Evolutionary conservation across 371 early-diverging fungal species (phyloP), one percentile per base, ranked within the genome.

Genomic region (Syncephalastrum contaminatum): DNA sequence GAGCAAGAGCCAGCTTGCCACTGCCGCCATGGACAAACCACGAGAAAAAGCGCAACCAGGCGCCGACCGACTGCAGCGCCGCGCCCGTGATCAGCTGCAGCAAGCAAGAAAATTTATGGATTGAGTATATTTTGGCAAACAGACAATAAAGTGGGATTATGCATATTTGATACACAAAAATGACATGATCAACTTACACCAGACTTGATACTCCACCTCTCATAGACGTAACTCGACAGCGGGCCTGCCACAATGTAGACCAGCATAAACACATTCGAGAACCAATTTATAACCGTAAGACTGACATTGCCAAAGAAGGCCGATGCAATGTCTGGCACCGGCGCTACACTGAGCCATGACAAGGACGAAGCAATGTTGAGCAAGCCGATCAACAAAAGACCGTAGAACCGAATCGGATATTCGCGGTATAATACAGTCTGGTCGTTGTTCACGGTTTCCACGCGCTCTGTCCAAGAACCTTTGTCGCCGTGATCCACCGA

Each of bases 161-260:
- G 45, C 8, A 54, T 27, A 30, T n/a, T 46, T 18, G 15, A 54
- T 6, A 42, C 43, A 4, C 8, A 14, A 43, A 21, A 42, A 30
- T 27, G 25, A 27, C 25, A 10, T 18, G n/a, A 51, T 7, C 14
- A 20, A 47, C 61, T 40, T 74, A 71, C 75, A 42, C 79, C 75
- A n/a, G 56, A 53, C 46, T 80, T 82, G 46, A 82, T 70, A 43
- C 73, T 74, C 45, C 68, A 67, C 46, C 66, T 75, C 36, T 81
- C 78, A 56, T 80, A 81, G 39, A 78, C 66, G 62, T 69, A 73
- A 39, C 81, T 77, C 0, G 82, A 77, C 41, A 75, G 8, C 19
- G 81, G 72, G 15, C 77, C 81, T 30, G 80, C 78, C 21, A 84
- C 42, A n/a, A 84, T 57, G 58, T 80, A 84, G 6, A 63, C 59